These are phyloP conservation scores for Botrytis galanthina DNA, from an alignment of 2,329 filamentous ascomycete genomes.

Conservation along the genomic window DNA sequence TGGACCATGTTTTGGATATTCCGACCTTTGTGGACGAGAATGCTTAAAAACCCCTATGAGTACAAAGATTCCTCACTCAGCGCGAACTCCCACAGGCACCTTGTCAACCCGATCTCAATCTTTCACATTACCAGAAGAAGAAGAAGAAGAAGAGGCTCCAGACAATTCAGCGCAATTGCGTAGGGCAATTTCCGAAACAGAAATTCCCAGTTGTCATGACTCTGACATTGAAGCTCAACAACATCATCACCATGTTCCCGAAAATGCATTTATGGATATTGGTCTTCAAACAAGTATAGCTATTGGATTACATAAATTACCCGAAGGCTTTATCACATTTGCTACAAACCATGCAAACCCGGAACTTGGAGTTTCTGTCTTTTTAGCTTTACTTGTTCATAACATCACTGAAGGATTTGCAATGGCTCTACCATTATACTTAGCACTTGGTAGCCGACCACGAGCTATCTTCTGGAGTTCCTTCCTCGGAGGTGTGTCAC, in stretches of 20 bases:
- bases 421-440: slow-evolving; percentile 87
- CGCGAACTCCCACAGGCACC: slow-evolving; percentile 25
- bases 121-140: slow-evolving; percentile 18
- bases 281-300: slow-evolving; percentile 95
- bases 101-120: slow-evolving; percentile 16
- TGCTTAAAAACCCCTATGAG: slow-evolving; percentile 48
- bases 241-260: slow-evolving; percentile 93
- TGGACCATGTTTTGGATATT: slow-evolving; percentile 62
- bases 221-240: slow-evolving; percentile 34
- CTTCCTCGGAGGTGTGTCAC: slow-evolving; percentile 78
- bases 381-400: slow-evolving; percentile 94
- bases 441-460: slow-evolving; percentile 76
- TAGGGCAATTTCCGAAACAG: slow-evolving; percentile 19
- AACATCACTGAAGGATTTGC: slow-evolving; percentile 98
- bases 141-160: not conserved
- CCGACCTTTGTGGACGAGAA: slow-evolving; percentile 64
- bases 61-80: slow-evolving; percentile 19
- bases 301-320: slow-evolving; percentile 94
- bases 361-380: slow-evolving; percentile 82
- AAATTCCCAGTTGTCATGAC: slow-evolving; percentile 23
- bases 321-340: slow-evolving; percentile 85
- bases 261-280: slow-evolving; percentile 89
- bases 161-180: slow-evolving; percentile 10
- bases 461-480: slow-evolving; percentile 84
- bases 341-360: slow-evolving; percentile 97